These are phyloP conservation scores for Wickerhamiella nectarea DNA, from an alignment of 805 yeast species.

Conservation along the genomic window DNA sequence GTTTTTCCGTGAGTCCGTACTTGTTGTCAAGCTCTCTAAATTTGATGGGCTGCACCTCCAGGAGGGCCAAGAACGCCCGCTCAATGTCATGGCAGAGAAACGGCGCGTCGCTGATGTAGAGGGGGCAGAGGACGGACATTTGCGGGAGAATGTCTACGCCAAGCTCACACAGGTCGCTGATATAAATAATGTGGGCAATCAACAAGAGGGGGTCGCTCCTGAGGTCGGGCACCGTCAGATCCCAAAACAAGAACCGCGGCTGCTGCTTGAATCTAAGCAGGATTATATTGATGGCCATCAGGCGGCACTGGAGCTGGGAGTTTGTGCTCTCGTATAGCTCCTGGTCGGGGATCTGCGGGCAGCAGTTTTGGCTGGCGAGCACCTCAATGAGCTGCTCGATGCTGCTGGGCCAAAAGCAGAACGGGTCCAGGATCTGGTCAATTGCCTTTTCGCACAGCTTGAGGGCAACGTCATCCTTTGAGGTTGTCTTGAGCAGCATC, in stretches of 20 bases:
- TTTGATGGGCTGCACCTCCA: constrained; percentile 1
- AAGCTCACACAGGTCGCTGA: neutral
- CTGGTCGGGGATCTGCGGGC: constrained; percentile 12
- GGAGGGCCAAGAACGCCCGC: constrained; percentile 9
- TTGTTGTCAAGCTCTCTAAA: constrained; percentile 15
- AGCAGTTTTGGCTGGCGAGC: constrained; percentile 1
- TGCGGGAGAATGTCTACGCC: constrained; percentile 1
- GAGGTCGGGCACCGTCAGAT: constrained; percentile 3
- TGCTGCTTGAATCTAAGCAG: neutral
- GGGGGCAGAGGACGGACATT: neutral
- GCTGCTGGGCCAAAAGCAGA: constrained; percentile 8
- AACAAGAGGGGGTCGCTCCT: constrained; percentile 1
- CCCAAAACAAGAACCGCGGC: constrained; percentile 7
- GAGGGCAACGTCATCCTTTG: neutral
- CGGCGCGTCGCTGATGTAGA: constrained; percentile 4
- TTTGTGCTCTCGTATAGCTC: constrained; percentile 12
- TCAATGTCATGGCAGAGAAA: constrained; percentile 10
- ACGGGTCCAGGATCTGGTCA: constrained; percentile 11
- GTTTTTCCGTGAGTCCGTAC: constrained; percentile 8
- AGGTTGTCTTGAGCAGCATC: constrained; percentile 1
- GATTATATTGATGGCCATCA: constrained; percentile 16
- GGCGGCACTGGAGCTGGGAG: constrained; percentile 14
- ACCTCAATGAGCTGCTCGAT: constrained; percentile 8
- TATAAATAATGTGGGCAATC: constrained; percentile 2
- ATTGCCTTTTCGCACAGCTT: constrained; percentile 10